Evolutionary conservation across 169 alveolate species (phyloP).

Genomic region (Cryptosporidium bovis): DNA sequence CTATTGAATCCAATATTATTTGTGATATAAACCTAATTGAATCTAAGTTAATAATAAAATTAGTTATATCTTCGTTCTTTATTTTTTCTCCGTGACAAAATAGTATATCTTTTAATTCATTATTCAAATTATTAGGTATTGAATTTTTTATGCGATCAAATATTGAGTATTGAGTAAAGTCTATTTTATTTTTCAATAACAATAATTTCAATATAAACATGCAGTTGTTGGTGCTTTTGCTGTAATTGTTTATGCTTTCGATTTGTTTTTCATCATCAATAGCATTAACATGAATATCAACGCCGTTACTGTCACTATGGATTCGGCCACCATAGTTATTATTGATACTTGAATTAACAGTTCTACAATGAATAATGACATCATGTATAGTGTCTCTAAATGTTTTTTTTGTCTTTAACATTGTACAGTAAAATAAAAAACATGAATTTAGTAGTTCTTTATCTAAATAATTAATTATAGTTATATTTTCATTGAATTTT

Average conservation of each 20-base stretch:
- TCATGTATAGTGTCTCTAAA: background rate
- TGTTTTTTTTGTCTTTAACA: slow-evolving; percentile 5
- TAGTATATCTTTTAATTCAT: background rate
- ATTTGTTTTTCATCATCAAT: background rate
- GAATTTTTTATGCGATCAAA: slow-evolving; percentile 28
- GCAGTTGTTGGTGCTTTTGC: no score
- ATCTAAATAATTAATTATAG: slow-evolving; percentile 18
- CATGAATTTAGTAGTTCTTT: slow-evolving; percentile 50
- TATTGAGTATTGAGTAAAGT: slow-evolving; percentile 26
- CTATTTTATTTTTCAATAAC: background rate
- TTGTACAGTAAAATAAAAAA: slow-evolving; percentile 28
- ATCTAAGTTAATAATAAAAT: slow-evolving; percentile 3
- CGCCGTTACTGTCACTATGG: background rate
- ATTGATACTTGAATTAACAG: background rate
- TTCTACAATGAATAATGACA: background rate
- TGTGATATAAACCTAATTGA: slow-evolving; percentile 27
- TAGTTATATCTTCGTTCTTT: no score
- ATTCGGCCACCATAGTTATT: background rate
- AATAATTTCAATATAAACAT: background rate
- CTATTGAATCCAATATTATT: slow-evolving; percentile 38
- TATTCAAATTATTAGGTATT: background rate
- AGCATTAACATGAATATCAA: no score
- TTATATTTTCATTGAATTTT: background rate
- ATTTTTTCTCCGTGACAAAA: background rate
- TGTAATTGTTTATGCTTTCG: background rate